Base-by-base conservation (phyloP, 225 moss, liverwort and hornwort genomes). In the Bryum argenteum region DNA sequence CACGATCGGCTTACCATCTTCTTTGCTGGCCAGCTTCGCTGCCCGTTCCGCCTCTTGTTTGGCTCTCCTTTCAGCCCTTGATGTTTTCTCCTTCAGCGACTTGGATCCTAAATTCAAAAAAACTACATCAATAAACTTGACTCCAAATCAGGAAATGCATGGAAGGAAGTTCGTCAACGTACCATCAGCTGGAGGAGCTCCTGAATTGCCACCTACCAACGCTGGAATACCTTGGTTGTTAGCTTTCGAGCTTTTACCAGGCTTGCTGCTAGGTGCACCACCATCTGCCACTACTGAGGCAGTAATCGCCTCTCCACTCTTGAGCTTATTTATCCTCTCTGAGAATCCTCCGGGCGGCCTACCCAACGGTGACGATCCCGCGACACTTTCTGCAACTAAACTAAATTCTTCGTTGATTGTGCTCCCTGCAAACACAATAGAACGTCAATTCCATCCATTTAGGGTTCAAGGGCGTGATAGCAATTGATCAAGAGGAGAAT, bases 21-120 rank as follows among this genome's bases (percentile, higher is more conserved):
- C 93, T 76, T 75, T 90, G 17, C 61, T 73, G 39, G 85, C 87
- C 66, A 74, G 77, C 75, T 95, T 95, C 10, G 89, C 88, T 54
- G 96, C 96, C 47, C 96, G 89, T 56, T 97, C 91, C 22, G 93
- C 91, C 40, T 97, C 93, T 76, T 97, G 96, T 41, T 79, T 79
- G 11, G 88, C 91, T 75, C 93, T 87, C 71, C 96, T 91, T 54
- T 97, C 96, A 8, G 96, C 96, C 74, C 80, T 90, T 16, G 96
- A 89, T 59, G 91, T 90, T 61, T 83, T 87, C 64, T 91, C 96
- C 81, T 93, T 97, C 74, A 92, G 67, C 23, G 80, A 62, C 82
- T 96, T 96, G 3, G 79, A 66, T 44, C 48, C 86, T 73, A 57
- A 65, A 73, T 61, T 56, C 71, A 71, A 19, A 33, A n/a, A 56